These are phyloP conservation scores for Xerocomellus amylosporus DNA, from an alignment of 768 basidiomycete species.

Conservation along the genomic window DNA sequence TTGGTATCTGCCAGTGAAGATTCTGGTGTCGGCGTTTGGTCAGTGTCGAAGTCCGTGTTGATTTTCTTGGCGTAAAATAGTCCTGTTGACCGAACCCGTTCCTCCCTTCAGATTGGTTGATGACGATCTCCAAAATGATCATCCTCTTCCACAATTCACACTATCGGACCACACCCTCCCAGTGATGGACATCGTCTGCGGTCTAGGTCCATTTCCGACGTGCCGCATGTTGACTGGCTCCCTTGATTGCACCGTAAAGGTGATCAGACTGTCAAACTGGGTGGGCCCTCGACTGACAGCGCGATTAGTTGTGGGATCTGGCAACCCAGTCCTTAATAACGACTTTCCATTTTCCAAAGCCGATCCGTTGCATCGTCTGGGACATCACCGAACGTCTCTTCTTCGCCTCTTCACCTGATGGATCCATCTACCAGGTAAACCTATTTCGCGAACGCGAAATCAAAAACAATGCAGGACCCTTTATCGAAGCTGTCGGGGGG, in stretches of 20 bases:
- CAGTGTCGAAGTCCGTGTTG: constrained; percentile 69
- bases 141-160: constrained; percentile 72
- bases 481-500: constrained; percentile 72
- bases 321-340: constrained; percentile 71
- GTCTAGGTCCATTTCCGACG: constrained; percentile 73
- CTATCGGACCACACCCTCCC: constrained; percentile 92
- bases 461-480: constrained; percentile 44
- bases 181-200: constrained; percentile 77
- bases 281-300: constrained; percentile 9
- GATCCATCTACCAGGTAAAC: constrained; percentile 76
- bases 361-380: constrained; percentile 68
- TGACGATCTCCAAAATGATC: constrained; percentile 68
- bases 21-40: constrained; percentile 87
- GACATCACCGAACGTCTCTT: constrained; percentile 86
- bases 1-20: constrained; percentile 90
- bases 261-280: constrained; percentile 31
- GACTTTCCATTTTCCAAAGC: constrained; percentile 83
- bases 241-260: constrained; percentile 90
- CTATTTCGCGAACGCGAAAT: constrained; percentile 64
- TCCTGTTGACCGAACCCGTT: constrained; percentile 12
- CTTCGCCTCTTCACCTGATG: constrained; percentile 77
- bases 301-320: constrained; percentile 72
- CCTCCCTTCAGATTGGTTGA: constrained; percentile 60
- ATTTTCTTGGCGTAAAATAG: constrained; percentile 1
- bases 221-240: constrained; percentile 80